Evolutionary conservation across 345 rosid species (phyloP).

Genomic region (Eucalyptus albens): DNA sequence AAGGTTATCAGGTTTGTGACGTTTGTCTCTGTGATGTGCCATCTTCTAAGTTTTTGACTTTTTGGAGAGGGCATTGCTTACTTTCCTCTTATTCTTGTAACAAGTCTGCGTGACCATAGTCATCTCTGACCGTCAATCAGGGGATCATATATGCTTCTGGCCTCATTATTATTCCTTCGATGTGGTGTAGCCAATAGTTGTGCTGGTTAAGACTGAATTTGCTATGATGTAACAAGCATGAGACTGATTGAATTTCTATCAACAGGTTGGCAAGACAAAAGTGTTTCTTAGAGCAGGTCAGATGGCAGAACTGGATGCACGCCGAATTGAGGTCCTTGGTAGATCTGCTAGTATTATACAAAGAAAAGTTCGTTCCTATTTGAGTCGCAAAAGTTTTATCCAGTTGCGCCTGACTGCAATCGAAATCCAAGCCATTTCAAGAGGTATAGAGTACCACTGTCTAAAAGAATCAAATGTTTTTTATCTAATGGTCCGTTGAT

Average conservation of each 20-base stretch:
- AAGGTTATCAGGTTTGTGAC: conserved; percentile 68
- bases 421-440: conserved; percentile 61
- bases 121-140: neutral
- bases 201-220: neutral
- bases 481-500: neutral
- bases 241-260: neutral
- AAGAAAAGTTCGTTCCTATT: conserved; percentile 58
- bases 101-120: neutral
- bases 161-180: neutral
- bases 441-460: conserved; percentile 37
- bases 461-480: neutral
- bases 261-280: conserved; percentile 83
- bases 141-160: neutral
- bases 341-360: conserved; percentile 73
- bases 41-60: neutral
- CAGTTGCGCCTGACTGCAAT: conserved; percentile 41
- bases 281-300: conserved; percentile 96
- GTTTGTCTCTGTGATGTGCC: neutral
- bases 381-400: conserved; percentile 34
- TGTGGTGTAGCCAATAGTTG: neutral
- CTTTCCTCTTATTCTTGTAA: neutral
- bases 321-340: conserved; percentile 66
- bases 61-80: neutral
- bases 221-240: neutral
- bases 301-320: conserved; percentile 94